Percentiles rank a stretch among this genome's conserved stretches.
phyloP scores from a whole-genome alignment of 345 rosid genomes.

The Cardamine chenopodiifolia region DNA sequence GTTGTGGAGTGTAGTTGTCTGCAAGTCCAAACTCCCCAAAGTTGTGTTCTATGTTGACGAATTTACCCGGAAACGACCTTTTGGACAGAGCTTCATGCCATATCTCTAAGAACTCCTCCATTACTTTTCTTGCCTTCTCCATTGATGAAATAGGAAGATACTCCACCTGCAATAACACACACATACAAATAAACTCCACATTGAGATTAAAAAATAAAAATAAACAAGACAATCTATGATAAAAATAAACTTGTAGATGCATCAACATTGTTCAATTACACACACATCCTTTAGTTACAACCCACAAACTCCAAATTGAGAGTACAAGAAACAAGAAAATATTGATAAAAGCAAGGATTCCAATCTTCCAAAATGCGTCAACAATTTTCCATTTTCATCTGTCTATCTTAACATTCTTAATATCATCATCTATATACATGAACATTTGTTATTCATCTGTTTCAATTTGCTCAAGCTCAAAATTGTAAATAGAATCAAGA shows the following conservation, averaged over 20 bases:
- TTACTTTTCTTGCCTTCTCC: conserved; percentile 65
- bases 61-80: conserved; percentile 77
- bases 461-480: no score
- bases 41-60: conserved; percentile 66
- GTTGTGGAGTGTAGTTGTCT: conserved; percentile 74
- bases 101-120: conserved; percentile 82
- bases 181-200: conserved; percentile 1
- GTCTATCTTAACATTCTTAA: neutral
- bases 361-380: no score
- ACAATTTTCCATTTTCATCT: neutral
- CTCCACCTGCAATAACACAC: conserved; percentile 61
- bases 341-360: no score
- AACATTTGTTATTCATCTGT: no score
- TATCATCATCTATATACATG: no score
- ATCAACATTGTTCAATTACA: neutral
- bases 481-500: neutral
- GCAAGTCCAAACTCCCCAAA: conserved; percentile 72
- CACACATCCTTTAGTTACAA: no score
- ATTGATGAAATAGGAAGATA: conserved; percentile 85
- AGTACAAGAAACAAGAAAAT: neutral
- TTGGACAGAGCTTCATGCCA: conserved; percentile 78
- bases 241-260: neutral
- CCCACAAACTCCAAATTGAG: no score
- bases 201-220: neutral
- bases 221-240: no score